Evolutionary conservation across 805 yeast species (phyloP), one percentile per base, ranked within the genome.

Genomic region (Metschnikowia picachoensis): DNA sequence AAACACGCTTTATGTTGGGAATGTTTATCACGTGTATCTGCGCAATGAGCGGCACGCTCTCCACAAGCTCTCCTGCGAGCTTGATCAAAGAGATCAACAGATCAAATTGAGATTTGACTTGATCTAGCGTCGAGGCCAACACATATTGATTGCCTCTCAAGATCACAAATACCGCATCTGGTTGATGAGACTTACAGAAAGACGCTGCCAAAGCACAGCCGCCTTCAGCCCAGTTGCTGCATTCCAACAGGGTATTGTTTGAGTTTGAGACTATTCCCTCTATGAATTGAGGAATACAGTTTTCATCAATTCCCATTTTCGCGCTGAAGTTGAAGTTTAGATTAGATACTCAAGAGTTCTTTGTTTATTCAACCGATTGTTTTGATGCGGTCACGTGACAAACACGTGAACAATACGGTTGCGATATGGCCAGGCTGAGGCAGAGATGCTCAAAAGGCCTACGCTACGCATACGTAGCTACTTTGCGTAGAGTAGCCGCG

Each of bases 21-120:
- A 52, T 46, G 37, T 48, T 54, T 27, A 54, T 49, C 27, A 54
- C 52, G 32, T 50, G 52, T 12, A 54, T 39, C 47, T 54, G 58
- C 30, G 44, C 28, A 10, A 44, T 28, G 6, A 52, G 43, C 8
- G 57, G 48, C 15, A 27, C 12, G 8, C 17, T 17, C 8, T 41
- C 40, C 29, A 25, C 14, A n/a, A 54, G 37, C 1, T 39, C 35
- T 6, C 52, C 53, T 8, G 46, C 45, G 9, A 46, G 43, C 28
- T 54, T 54, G 14, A 52, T 39, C 25, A 54, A 20, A 3, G 45
- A 50, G 10, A 48, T 29, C 38, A 50, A 35, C 16, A 46, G 39
- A 5, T 51, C 49, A 30, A 41, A 46, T 9, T 32, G 43, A 3
- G 35, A 9, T 12, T n/a, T 39, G 13, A 29, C 17, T 6, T 40